phyloP scores from a whole-genome alignment of 2,329 filamentous ascomycete genomes.

The Biscogniauxia mediterranea region DNA sequence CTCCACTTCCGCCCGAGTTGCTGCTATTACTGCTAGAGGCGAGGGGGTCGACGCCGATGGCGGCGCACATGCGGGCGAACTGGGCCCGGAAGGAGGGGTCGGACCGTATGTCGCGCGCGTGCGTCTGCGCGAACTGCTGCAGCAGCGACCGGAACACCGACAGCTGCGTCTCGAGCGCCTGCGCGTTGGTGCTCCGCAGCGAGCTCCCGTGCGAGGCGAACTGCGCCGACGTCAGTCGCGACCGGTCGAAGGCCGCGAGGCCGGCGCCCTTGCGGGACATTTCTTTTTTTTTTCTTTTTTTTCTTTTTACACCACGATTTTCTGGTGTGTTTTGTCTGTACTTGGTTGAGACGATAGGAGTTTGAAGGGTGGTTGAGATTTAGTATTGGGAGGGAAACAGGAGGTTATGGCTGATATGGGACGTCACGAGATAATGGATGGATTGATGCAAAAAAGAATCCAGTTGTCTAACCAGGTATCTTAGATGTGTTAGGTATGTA shows the following conservation, averaged over 20 bases:
- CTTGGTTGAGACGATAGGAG: too few species aligned
- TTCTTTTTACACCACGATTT: neutral
- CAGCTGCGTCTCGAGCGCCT: conserved; percentile 87
- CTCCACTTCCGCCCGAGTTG: conserved; percentile 30
- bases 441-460: too few species aligned
- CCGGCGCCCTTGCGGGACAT: conserved; percentile 83
- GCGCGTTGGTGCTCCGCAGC: conserved; percentile 80
- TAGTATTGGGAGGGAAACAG: neutral
- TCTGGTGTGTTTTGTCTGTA: neutral
- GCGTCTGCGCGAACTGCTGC: conserved; percentile 91
- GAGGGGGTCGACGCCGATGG: conserved; percentile 93
- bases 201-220: conserved; percentile 87
- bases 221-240: conserved; percentile 79
- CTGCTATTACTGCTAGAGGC: conserved; percentile 60
- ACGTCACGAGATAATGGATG: neutral
- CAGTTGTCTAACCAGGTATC: too few species aligned
- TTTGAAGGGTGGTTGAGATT: too few species aligned
- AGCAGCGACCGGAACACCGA: conserved; percentile 93
- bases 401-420: neutral
- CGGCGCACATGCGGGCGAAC: conserved; percentile 97
- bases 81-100: conserved; percentile 94
- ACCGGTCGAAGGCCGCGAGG: conserved; percentile 85
- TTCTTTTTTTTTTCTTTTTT: neutral
- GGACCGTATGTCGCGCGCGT: conserved; percentile 92
- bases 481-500: too few species aligned